Conservation (phyloP, 176 grass and related monocot genomes). For the Tuctoria greenei region DNA sequence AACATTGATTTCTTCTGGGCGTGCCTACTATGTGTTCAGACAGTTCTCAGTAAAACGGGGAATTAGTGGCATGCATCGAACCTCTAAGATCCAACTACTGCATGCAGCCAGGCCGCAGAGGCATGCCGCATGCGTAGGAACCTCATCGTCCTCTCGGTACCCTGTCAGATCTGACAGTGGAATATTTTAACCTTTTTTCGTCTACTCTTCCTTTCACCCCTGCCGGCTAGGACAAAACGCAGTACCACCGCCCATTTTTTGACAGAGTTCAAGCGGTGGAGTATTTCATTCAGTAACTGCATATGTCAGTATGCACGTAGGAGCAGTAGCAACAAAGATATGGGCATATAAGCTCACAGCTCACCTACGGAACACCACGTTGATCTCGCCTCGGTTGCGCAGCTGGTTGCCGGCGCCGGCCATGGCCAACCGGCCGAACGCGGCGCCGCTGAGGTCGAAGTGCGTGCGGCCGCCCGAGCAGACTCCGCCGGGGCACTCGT, state of each 20-base stretch:
- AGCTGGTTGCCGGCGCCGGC: slow-evolving; percentile 51
- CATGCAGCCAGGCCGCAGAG: background rate
- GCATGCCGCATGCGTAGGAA: slow-evolving; percentile 20
- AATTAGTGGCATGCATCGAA: background rate
- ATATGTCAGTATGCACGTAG: background rate
- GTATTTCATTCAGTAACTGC: slow-evolving; percentile 2
- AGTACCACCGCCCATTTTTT: background rate
- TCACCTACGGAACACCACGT: slow-evolving; percentile 71
- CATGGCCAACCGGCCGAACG: slow-evolving; percentile 72
- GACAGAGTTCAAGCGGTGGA: slow-evolving; percentile 23
- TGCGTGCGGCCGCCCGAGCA: slow-evolving; percentile 60
- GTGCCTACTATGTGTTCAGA: background rate
- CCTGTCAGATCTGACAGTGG: slow-evolving; percentile 30
- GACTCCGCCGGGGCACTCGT: slow-evolving; percentile 85
- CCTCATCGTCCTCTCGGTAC: slow-evolving; percentile 25
- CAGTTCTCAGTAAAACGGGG: background rate
- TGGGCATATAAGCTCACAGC: background rate
- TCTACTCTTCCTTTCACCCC: background rate
- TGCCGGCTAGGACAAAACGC: background rate
- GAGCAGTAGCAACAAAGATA: too few relatives aligned
- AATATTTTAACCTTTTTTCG: slow-evolving; percentile 23
- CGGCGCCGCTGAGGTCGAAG: slow-evolving; percentile 97
- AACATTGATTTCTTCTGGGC: slow-evolving; percentile 11
- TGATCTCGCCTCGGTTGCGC: slow-evolving; percentile 78
- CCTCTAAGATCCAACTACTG: slow-evolving; percentile 33